Conservation (phyloP, 768 basidiomycete species). For the Solioccasus polychromus region DNA sequence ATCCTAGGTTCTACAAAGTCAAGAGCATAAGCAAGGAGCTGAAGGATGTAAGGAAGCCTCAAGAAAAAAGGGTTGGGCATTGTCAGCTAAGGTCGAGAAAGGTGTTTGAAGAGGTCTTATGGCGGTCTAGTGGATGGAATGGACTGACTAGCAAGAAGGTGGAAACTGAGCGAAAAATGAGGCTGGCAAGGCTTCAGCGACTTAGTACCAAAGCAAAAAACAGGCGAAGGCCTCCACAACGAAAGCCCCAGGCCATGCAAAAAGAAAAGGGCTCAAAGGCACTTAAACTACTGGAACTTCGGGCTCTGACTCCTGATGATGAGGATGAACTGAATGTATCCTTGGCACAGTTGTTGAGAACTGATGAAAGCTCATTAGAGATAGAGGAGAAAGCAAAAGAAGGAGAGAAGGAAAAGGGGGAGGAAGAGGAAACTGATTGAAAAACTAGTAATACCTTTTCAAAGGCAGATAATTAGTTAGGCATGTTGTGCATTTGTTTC, state of each 20-base stretch:
- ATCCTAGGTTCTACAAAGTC: slow-evolving; percentile 6
- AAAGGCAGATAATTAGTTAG: not conserved
- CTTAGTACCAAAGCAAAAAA: not conserved
- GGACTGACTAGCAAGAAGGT: not conserved
- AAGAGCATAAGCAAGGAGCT: not conserved
- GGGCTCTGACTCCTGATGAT: not conserved
- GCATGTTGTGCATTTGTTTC: not conserved
- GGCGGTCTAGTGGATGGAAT: not conserved
- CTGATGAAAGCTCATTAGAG: no score
- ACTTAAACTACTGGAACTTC: not conserved
- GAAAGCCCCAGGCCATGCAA: not conserved
- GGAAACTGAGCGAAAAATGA: not conserved
- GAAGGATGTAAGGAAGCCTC: not conserved
- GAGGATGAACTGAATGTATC: not conserved
- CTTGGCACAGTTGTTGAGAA: not conserved
- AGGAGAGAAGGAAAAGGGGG: not conserved
- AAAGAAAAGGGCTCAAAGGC: not conserved
- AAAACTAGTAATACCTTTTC: not conserved
- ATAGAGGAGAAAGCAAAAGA: not conserved
- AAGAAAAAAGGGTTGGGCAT: not conserved
- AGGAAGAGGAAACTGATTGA: not conserved
- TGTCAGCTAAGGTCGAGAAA: not conserved
- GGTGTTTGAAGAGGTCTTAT: slow-evolving; percentile 1
- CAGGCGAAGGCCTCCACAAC: slow-evolving; percentile 1
- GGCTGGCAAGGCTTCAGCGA: not conserved